These are phyloP conservation scores for Rhytidhysteron rufulum DNA, from an alignment of 2,329 filamentous ascomycete genomes.

Conservation along the genomic window DNA sequence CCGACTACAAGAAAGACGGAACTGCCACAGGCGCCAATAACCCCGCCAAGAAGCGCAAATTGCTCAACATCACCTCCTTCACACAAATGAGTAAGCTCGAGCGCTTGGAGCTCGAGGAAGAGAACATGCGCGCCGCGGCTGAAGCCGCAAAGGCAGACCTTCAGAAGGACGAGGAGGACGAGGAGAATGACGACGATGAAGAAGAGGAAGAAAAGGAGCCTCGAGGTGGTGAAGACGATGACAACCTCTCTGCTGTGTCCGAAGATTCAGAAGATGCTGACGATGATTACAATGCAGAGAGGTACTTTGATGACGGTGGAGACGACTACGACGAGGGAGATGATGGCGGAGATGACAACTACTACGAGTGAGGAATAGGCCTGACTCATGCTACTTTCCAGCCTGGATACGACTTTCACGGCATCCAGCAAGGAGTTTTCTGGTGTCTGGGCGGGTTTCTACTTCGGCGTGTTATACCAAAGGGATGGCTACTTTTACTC, in stretches of 20 bases:
- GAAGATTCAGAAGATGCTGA: constrained; percentile 59
- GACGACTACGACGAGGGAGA: constrained; percentile 43
- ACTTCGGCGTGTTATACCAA: too few species aligned
- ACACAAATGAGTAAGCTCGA: constrained; percentile 28
- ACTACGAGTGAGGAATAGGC: constrained; percentile 1
- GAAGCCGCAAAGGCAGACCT: constrained; percentile 30
- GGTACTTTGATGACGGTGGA: constrained; percentile 44
- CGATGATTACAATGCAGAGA: constrained; percentile 56
- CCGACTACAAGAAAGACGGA: constrained; percentile 10
- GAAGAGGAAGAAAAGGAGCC: constrained; percentile 48
- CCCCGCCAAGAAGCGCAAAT: constrained; percentile 28
- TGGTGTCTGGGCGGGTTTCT: too few species aligned
- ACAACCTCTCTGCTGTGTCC: constrained; percentile 45
- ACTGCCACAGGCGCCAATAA: constrained; percentile 10
- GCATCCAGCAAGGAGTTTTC: too few species aligned
- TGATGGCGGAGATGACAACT: not conserved
- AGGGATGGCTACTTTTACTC: too few species aligned
- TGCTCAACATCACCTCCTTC: constrained; percentile 29
- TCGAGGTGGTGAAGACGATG: constrained; percentile 51
- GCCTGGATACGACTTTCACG: too few species aligned
- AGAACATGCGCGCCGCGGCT: constrained; percentile 21
- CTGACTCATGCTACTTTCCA: too few species aligned
- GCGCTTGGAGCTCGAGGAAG: constrained; percentile 46
- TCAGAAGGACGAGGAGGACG: constrained; percentile 34
- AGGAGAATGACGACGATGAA: constrained; percentile 33